A percentile compares a stretch with the other conserved stretches of the same genome.
Evolutionary conservation across 2,329 filamentous ascomycete species (phyloP).

Genomic region (Clathrospora elynae): DNA sequence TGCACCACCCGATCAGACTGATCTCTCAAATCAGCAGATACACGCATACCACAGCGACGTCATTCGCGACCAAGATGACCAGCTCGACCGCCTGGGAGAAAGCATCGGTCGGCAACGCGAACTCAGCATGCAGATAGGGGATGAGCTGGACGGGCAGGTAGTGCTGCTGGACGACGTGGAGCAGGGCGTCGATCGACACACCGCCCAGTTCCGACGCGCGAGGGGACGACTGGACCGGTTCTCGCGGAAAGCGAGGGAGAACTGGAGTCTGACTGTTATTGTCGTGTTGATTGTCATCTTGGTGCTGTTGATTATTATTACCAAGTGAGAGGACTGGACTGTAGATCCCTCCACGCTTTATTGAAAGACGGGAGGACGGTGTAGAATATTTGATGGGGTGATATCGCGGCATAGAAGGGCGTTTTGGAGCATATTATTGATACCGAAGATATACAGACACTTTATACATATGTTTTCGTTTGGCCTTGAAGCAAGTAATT

Average conservation of each 20-base stretch:
- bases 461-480: too few relatives aligned
- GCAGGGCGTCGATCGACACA: slow-evolving; percentile 78
- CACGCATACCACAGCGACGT: slow-evolving; percentile 82
- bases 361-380: too few relatives aligned
- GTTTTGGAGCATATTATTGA: too few relatives aligned
- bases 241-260: slow-evolving; percentile 75
- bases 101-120: slow-evolving; percentile 89
- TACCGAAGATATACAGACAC: too few relatives aligned
- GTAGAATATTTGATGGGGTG: too few relatives aligned
- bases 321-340: slow-evolving; percentile 41
- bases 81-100: slow-evolving; percentile 85
- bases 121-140: slow-evolving; percentile 92
- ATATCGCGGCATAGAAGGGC: too few relatives aligned
- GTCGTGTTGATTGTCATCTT: slow-evolving; percentile 78
- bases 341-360: too few relatives aligned
- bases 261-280: slow-evolving; percentile 86
- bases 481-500: too few relatives aligned
- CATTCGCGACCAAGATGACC: slow-evolving; percentile 87
- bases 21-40: slow-evolving; percentile 80
- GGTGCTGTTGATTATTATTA: slow-evolving; percentile 78
- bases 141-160: slow-evolving; percentile 91
- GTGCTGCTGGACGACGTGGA: slow-evolving; percentile 90
- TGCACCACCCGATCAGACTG: slow-evolving; percentile 56
- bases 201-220: slow-evolving; percentile 75
- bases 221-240: slow-evolving; percentile 73